Base-by-base conservation (phyloP, 2,329 filamentous ascomycete genomes). In the Pseudodiploospora longispora region DNA sequence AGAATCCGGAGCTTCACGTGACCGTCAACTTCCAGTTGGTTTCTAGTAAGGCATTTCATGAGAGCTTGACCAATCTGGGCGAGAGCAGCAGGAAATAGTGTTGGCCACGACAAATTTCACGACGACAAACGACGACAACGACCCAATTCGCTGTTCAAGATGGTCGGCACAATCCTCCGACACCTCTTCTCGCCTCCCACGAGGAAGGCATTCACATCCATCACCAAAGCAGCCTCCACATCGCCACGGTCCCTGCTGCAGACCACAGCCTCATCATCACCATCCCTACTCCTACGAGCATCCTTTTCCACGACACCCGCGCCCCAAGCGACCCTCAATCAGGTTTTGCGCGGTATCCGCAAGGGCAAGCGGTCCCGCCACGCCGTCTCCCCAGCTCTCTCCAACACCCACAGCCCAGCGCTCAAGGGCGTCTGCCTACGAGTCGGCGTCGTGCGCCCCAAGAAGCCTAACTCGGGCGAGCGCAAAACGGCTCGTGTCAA, bases 391-490 rank as follows among this genome's bases (percentile, higher is more conserved):
- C 93, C 93, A 0, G 90, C 91, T 27, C 77, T 98, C 43, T 74
- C 75, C 40, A 75, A 74, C 50, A 76, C 75, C 49, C 66, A 79
- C 41, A 77, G 86, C 36, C 89, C 93, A 4, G 80, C 85, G 60
- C 83, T 95, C 69, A 97, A 97, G 73, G 93, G 91, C 55, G 93
- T 98, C 33, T 97, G 93, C 66, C 71, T 98, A 52, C 90, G 94
- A 63, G 93, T 97, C 48, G 89, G 87, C 59, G 87, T 90, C 56
- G 89, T 86, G 56, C 89, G 93, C 60, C 93, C 93, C 45, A 98
- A 98, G 82, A 98, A 98, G 70, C 93, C 93, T 53, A 98, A 98
- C 68, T 98, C 93, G 29, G 93, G 90, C 44, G 89, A 97, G 75
- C 77, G 93, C 51, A 98, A 98, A 74, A 93, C 88, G 46, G 91